Percentiles rank a stretch among this genome's conserved stretches.
Evolutionary conservation across 73 alveolate genomes (phyloP).

Genomic region (Paramecium octaurelia): DNA sequence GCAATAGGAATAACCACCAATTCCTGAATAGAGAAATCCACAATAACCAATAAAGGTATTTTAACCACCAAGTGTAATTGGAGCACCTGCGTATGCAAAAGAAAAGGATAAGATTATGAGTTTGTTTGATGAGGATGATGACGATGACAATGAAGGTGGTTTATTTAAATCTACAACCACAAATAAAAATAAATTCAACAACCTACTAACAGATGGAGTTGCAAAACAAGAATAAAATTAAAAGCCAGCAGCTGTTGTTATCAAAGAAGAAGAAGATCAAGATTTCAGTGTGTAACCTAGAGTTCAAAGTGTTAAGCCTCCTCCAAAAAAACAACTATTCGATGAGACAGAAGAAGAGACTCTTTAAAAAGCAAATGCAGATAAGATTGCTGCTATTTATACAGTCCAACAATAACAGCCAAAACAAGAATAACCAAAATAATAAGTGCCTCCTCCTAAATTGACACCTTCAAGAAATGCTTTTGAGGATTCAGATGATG

Average conservation of each 20-base stretch:
- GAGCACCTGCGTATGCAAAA: background rate
- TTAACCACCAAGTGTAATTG: background rate
- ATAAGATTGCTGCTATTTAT: slow-evolving; percentile 29
- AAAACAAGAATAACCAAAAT: background rate
- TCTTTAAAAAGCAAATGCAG: slow-evolving; percentile 6
- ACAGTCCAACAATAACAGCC: background rate
- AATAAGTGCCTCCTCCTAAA: background rate
- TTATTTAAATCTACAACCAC: background rate
- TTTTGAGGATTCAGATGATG: slow-evolving; percentile 15
- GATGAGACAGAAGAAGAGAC: slow-evolving; percentile 41
- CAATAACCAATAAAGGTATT: background rate
- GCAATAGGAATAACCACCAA: background rate
- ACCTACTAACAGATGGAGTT: background rate
- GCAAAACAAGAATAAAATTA: background rate
- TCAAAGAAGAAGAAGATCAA: background rate
- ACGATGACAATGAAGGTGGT: background rate
- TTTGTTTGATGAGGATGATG: slow-evolving; percentile 33
- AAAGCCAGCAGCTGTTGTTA: background rate
- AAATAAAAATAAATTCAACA: background rate
- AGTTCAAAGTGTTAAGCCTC: background rate
- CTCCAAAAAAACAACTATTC: background rate
- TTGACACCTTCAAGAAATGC: background rate
- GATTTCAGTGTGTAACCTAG: background rate
- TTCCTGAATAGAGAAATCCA: background rate
- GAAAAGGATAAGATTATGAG: background rate